phyloP scores from a whole-genome alignment of 805 yeast genomes.

The Danielia oregonensis region DNA sequence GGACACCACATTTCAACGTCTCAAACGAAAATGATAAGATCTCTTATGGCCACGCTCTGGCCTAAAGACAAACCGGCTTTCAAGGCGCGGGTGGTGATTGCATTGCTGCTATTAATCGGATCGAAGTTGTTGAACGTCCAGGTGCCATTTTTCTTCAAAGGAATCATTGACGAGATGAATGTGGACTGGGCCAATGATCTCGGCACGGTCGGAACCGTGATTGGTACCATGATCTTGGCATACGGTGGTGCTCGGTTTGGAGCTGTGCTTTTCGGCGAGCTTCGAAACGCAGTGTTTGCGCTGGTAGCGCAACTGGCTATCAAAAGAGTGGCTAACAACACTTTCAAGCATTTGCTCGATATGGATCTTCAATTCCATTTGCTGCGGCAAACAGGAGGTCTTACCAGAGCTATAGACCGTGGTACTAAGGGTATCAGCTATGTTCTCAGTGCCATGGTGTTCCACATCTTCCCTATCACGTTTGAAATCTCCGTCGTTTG shows the following conservation, averaged over 20 bases:
- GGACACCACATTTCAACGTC: conserved; percentile 29
- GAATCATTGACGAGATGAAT: conserved; percentile 88
- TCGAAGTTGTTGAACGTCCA: conserved; percentile 89
- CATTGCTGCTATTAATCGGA: conserved; percentile 66
- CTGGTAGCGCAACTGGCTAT: conserved; percentile 94
- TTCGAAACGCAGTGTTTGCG: conserved; percentile 93
- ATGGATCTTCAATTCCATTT: conserved; percentile 89
- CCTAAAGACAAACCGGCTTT: conserved; percentile 67
- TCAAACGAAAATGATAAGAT: conserved; percentile 55
- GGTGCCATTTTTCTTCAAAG: conserved; percentile 89
- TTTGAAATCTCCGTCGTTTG: conserved; percentile 92
- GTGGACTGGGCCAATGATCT: conserved; percentile 68
- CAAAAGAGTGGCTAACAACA: conserved; percentile 80
- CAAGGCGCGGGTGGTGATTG: conserved; percentile 70
- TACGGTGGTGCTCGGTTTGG: conserved; percentile 95
- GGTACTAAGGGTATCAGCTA: conserved; percentile 97
- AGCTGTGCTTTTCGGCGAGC: conserved; percentile 89
- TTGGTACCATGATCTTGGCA: conserved; percentile 66
- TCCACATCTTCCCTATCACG: conserved; percentile 89
- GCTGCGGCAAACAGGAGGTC: conserved; percentile 90
- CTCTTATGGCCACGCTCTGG: conserved; percentile 73
- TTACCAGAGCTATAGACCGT: conserved; percentile 93
- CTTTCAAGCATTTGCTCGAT: conserved; percentile 77
- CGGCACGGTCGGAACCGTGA: conserved; percentile 66
- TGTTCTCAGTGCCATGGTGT: conserved; percentile 94